These are phyloP conservation scores for Clathrus columnatus DNA, from an alignment of 768 basidiomycete species.

Conservation along the genomic window DNA sequence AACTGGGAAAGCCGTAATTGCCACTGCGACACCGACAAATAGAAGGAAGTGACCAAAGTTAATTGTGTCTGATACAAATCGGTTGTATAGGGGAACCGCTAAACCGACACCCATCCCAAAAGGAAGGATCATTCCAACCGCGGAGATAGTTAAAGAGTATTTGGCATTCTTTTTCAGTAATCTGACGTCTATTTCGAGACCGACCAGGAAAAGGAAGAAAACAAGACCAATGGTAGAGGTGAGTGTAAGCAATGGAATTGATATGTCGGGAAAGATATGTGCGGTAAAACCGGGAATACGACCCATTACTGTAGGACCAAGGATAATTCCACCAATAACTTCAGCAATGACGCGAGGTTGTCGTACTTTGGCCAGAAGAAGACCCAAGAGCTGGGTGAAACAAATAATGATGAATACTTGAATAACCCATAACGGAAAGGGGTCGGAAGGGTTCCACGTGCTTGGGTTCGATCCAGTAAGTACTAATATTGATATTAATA, in stretches of 20 bases:
- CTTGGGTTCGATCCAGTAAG: slow-evolving; percentile 71
- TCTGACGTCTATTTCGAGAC: slow-evolving; percentile 71
- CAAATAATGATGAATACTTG: slow-evolving; percentile 79
- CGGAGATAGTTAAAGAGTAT: slow-evolving; percentile 49
- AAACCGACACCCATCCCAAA: slow-evolving; percentile 72
- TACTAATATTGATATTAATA: slow-evolving; percentile 33
- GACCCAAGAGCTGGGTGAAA: slow-evolving; percentile 65
- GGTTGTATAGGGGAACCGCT: slow-evolving; percentile 64
- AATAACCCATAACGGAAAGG: slow-evolving; percentile 68
- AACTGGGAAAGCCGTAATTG: slow-evolving; percentile 77
- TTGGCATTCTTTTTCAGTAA: slow-evolving; percentile 56
- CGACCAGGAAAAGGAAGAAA: slow-evolving; percentile 76
- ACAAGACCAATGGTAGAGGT: slow-evolving; percentile 70
- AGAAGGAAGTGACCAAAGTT: slow-evolving; percentile 77
- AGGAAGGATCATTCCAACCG: slow-evolving; percentile 64
- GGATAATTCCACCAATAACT: slow-evolving; percentile 80
- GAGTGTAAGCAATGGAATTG: slow-evolving; percentile 53
- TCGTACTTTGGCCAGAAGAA: slow-evolving; percentile 55
- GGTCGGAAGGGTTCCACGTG: slow-evolving; percentile 51
- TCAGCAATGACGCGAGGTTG: slow-evolving; percentile 95
- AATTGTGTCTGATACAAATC: slow-evolving; percentile 49
- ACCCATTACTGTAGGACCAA: slow-evolving; percentile 50
- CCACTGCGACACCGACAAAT: slow-evolving; percentile 76
- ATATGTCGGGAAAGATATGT: slow-evolving; percentile 29
- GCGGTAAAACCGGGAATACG: slow-evolving; percentile 63